Evolutionary conservation across 768 basidiomycete genomes (phyloP).

Genomic region (Boletus subparvulus): DNA sequence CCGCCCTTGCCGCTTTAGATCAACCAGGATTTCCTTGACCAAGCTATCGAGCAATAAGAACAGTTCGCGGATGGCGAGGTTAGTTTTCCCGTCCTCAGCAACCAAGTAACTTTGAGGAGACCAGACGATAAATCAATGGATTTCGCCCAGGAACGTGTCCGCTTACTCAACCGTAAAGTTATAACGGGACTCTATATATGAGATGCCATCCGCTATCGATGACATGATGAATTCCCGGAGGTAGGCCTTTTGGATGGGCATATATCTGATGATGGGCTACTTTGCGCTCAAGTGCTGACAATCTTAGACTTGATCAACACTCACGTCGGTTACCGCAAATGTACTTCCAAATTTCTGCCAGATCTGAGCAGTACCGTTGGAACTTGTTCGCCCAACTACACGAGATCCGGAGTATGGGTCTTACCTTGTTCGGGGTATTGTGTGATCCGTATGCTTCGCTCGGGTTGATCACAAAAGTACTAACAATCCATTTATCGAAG

Average conservation of each 20-base stretch:
- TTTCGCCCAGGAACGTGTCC: background rate
- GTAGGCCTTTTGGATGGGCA: conserved; percentile 20
- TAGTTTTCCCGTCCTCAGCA: conserved; percentile 37
- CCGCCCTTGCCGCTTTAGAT: conserved; percentile 36
- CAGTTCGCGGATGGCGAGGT: conserved; percentile 38
- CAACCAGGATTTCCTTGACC: conserved; percentile 36
- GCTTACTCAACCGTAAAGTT: conserved; percentile 39
- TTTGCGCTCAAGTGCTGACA: background rate
- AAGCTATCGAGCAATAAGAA: conserved; percentile 35
- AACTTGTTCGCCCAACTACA: too few species aligned
- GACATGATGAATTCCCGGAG: conserved; percentile 36
- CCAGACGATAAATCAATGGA: background rate
- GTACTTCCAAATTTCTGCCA: too few species aligned
- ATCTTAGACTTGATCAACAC: too few species aligned
- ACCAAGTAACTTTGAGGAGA: conserved; percentile 38
- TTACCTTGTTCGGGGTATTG: too few species aligned
- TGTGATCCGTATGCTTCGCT: too few species aligned
- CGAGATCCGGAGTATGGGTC: too few species aligned
- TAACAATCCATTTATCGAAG: too few species aligned
- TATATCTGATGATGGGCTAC: conserved; percentile 30
- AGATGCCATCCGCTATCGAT: conserved; percentile 46
- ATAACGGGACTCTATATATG: conserved; percentile 44
- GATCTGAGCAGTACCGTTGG: too few species aligned
- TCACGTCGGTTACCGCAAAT: too few species aligned
- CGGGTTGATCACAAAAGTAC: too few species aligned